Base-by-base conservation (phyloP, 441 rosid species). In the Geranium incanum region DNA sequence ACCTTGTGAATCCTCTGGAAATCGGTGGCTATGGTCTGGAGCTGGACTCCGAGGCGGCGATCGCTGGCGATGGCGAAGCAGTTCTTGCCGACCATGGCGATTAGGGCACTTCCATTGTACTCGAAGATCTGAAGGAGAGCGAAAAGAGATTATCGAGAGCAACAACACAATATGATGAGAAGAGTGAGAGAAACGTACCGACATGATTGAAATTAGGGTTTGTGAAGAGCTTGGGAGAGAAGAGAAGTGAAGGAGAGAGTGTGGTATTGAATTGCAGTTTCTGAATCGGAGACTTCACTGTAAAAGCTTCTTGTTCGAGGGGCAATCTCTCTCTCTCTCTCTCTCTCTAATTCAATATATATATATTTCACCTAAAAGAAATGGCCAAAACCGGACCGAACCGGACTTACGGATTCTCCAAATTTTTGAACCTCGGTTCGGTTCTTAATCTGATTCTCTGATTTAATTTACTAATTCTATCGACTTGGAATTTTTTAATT, bases 21-120 rank as follows among this genome's bases (percentile, higher is more conserved):
- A 81, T 94, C 97, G 0, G 97, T 94, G 67, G 97, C 97, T 78
- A 94, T 77, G 5, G 99, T 94, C 75, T 90, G 97, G 71, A 94
- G 92, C 87, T 91, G 97, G 16, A 94, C 94, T 13, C 97, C 97
- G 9, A 94, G 87, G 5, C 97, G 78, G 12, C 97, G 86, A 73
- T 91, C 97, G 79, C 97, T 94, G 69, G 95, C 98, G 69, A 94
- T 91, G 63, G 97, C 97, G 81, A 91, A 94, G 70, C 97, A 94
- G 82, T 90, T 91, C 86, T 90, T 94, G 4, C 98, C 98, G n/a
- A 94, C 97, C 98, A 94, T 94, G 6, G 97, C 98, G 19, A 94
- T 84, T 11, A 91, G 83, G 50, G 98, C 97, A 72, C 98, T 94
- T 68, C 98, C 97, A 85, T 94, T 94, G 85, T 94, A 94, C 80